These are phyloP conservation scores for Starmerella lactis-condensi DNA, from an alignment of 805 yeast species.

Conservation along the genomic window DNA sequence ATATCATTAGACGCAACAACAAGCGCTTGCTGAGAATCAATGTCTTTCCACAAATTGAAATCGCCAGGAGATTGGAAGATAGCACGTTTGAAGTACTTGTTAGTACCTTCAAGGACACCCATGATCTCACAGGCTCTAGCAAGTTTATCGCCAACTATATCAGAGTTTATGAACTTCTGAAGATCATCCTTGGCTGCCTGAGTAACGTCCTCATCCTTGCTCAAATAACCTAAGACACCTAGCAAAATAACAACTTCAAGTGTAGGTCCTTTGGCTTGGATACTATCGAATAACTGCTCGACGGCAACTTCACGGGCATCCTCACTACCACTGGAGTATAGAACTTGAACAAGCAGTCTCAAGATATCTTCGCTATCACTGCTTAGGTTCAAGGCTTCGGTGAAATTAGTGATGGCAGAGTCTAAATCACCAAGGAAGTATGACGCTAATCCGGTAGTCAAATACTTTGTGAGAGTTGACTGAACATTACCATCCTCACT, in stretches of 20 bases:
- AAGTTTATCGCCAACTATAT: conserved; percentile 29
- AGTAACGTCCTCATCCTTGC: conserved; percentile 36
- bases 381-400: conserved; percentile 33
- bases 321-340: conserved; percentile 56
- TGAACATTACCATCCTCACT: conserved; percentile 31
- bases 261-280: conserved; percentile 48
- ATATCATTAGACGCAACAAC: conserved; percentile 35
- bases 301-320: conserved; percentile 68
- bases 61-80: conserved; percentile 63
- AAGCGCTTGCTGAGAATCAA: conserved; percentile 39
- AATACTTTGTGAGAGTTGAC: conserved; percentile 32
- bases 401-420: conserved; percentile 48
- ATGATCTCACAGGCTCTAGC: conserved; percentile 19
- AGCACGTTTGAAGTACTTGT: conserved; percentile 42
- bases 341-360: conserved; percentile 55
- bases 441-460: conserved; percentile 52
- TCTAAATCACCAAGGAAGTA: conserved; percentile 49
- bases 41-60: conserved; percentile 46
- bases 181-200: conserved; percentile 54
- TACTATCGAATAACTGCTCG: conserved; percentile 56
- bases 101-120: conserved; percentile 10
- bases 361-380: conserved; percentile 39
- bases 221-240: conserved; percentile 61
- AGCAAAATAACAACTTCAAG: conserved; percentile 49
- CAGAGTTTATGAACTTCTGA: conserved; percentile 31